A percentile compares a stretch with the other conserved stretches of the same genome.
Conservation (phyloP, 2,329 filamentous ascomycete species). For the Cordyceps cicadae region DNA sequence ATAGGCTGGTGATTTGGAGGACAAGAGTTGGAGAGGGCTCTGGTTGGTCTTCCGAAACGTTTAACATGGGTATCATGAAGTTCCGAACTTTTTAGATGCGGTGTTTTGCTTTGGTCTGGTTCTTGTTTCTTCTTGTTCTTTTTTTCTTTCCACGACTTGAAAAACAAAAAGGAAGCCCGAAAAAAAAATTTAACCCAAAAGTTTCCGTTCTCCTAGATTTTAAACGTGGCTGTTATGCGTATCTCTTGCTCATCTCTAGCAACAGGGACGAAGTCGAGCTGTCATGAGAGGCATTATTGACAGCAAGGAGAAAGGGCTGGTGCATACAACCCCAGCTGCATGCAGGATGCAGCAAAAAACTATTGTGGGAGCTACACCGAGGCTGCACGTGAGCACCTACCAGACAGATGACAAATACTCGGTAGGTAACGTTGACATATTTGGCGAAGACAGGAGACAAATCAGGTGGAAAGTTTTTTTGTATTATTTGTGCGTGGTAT, state of each 20-base stretch:
- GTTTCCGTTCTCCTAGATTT: background rate
- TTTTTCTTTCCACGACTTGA: constrained; percentile 11
- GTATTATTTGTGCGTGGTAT: background rate
- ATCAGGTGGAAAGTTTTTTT: background rate
- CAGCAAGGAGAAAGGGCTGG: background rate
- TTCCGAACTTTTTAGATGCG: constrained; percentile 10
- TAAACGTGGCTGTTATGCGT: background rate
- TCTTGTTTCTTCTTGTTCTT: constrained; percentile 11
- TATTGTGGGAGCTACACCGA: background rate
- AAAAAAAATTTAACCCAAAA: constrained; percentile 5
- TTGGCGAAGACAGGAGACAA: background rate
- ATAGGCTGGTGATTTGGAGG: background rate
- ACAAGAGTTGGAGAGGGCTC: background rate
- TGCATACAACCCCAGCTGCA: background rate
- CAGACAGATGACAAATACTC: background rate
- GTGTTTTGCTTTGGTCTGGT: constrained; percentile 11
- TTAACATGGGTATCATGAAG: constrained; percentile 6
- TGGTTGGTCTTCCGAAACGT: background rate
- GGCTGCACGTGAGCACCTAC: background rate
- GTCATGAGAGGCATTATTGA: background rate
- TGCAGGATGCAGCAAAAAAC: background rate
- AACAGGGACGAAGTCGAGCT: background rate
- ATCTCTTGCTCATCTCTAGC: background rate
- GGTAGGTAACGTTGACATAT: background rate
- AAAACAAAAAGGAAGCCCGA: background rate